phyloP scores from a whole-genome alignment of 306 rosid genomes.

The Morella rubra region DNA sequence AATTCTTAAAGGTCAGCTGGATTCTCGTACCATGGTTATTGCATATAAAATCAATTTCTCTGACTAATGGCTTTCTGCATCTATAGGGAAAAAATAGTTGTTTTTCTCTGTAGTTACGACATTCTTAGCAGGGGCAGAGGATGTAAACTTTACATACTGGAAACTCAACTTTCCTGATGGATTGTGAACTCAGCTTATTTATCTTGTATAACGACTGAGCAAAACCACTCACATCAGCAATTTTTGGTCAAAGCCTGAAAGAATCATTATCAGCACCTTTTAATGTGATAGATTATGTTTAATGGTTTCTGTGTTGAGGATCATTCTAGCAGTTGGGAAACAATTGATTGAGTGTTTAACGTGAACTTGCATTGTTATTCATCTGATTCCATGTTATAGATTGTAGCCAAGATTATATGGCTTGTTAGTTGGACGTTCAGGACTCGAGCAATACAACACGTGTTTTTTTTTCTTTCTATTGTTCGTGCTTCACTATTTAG shows the following conservation, averaged over 20 bases:
- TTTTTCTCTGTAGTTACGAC: background rate
- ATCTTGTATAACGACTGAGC: background rate
- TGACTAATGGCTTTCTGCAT: background rate
- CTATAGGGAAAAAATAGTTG: background rate
- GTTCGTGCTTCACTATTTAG: constrained; percentile 14
- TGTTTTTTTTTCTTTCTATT: background rate
- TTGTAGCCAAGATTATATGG: background rate
- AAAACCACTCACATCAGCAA: background rate
- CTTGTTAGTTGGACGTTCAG: background rate
- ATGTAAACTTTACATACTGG: background rate
- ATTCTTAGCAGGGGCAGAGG: background rate
- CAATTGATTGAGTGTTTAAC: background rate
- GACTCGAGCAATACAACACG: background rate
- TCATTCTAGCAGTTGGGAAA: background rate
- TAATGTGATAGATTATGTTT: background rate
- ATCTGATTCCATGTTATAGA: background rate
- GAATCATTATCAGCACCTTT: background rate
- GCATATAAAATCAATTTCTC: background rate
- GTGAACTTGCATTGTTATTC: background rate
- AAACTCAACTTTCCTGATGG: background rate
- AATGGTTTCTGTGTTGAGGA: background rate
- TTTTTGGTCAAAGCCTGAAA: background rate
- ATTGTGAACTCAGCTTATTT: background rate
- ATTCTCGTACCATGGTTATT: background rate
- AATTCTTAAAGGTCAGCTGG: background rate